These are phyloP conservation scores for Solanum raphanifolium DNA, from an alignment of 257 asterid genomes.

Conservation along the genomic window DNA sequence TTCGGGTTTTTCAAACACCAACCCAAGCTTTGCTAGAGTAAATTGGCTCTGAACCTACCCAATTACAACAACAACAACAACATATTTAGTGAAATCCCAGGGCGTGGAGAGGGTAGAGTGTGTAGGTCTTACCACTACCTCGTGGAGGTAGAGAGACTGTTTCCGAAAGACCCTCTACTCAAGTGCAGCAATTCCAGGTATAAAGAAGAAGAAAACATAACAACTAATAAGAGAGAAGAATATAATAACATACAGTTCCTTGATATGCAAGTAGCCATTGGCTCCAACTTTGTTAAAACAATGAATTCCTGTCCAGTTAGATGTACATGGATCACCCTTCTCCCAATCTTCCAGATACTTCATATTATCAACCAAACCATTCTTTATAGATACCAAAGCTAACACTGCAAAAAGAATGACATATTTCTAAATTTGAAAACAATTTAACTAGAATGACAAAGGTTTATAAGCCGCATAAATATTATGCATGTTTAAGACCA, in stretches of 20 bases:
- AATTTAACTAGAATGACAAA: not conserved
- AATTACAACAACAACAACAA: not conserved
- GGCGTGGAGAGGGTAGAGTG: not conserved
- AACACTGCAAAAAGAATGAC: constrained; percentile 12
- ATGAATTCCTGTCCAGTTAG: constrained; percentile 38
- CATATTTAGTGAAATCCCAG: not conserved
- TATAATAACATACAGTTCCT: constrained; percentile 24
- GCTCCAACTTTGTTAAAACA: constrained; percentile 13
- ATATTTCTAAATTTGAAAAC: not conserved
- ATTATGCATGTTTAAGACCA: not conserved
- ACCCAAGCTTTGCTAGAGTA: not conserved
- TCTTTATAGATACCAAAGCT: constrained; percentile 19
- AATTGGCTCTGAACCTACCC: not conserved
- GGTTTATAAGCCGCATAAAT: not conserved
- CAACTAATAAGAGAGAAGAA: not conserved
- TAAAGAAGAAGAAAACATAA: not conserved
- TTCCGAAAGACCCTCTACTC: not conserved
- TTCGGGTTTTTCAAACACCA: not conserved
- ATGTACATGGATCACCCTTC: constrained; percentile 30
- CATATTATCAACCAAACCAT: constrained; percentile 15
- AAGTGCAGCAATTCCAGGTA: not conserved
- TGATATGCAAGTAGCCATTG: constrained; percentile 25
- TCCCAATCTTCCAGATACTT: constrained; percentile 20
- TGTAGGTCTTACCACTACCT: not conserved
- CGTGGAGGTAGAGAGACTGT: not conserved